A percentile compares a stretch with the other conserved stretches of the same genome.
Evolutionary conservation across 495 filamentous ascomycete genomes (phyloP).

Genomic region (Aspergillus diversus): DNA sequence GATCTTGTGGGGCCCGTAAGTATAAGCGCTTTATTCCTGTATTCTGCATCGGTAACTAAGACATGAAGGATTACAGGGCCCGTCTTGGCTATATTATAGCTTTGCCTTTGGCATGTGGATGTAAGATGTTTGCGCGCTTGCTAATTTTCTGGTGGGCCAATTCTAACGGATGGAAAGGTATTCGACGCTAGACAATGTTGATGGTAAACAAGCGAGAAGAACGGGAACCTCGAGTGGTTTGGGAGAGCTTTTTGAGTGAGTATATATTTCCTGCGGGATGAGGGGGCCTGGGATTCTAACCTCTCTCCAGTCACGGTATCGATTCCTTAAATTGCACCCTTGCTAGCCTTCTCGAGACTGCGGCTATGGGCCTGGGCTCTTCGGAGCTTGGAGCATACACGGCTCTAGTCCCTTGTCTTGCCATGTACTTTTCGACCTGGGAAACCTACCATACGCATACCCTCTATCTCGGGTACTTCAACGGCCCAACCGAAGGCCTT

Average conservation of each 20-base stretch:
- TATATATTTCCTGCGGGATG: conserved; percentile 14
- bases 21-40: neutral
- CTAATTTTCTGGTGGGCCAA: neutral
- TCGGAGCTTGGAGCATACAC: conserved; percentile 86
- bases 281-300: conserved; percentile 33
- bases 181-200: conserved; percentile 97
- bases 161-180: conserved; percentile 56
- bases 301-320: conserved; percentile 75
- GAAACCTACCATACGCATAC: conserved; percentile 99
- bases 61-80: conserved; percentile 57
- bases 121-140: conserved; percentile 44
- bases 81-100: conserved; percentile 91
- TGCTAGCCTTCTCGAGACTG: conserved; percentile 83
- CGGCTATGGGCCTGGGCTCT: conserved; percentile 86
- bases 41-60: conserved; percentile 24
- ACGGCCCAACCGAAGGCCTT: conserved; percentile 95
- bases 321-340: conserved; percentile 97
- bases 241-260: conserved; percentile 93
- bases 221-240: conserved; percentile 94
- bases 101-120: conserved; percentile 94
- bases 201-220: conserved; percentile 94
- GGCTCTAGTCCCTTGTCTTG: conserved; percentile 84
- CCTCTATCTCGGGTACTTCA: conserved; percentile 94
- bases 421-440: conserved; percentile 99
- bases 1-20: conserved; percentile 90